Conservation (phyloP, 345 rosid genomes). For the Microthlaspi erraticum region DNA sequence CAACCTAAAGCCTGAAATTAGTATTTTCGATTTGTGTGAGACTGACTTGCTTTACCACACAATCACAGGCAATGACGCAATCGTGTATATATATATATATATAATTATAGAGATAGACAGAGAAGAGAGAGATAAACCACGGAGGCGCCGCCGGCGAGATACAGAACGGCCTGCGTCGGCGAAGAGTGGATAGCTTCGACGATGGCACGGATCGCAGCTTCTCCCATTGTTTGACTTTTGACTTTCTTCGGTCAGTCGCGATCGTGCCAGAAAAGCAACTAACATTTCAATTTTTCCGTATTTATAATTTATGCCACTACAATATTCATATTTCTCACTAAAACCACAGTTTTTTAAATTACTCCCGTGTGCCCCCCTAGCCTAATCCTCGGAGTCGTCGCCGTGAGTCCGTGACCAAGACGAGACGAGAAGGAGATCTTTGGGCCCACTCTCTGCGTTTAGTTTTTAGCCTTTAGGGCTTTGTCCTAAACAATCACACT, state of each 20-base stretch:
- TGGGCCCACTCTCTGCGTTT: constrained; percentile 26
- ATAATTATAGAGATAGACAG: too few species aligned
- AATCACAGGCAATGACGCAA: neutral
- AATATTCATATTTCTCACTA: neutral
- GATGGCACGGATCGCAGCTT: constrained; percentile 58
- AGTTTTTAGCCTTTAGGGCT: constrained; percentile 33
- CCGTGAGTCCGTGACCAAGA: constrained; percentile 32
- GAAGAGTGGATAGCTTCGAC: constrained; percentile 79
- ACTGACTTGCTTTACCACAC: neutral
- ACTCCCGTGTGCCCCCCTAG: neutral
- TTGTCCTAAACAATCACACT: constrained; percentile 30
- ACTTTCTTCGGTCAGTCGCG: neutral
- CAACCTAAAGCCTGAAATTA: constrained; percentile 66
- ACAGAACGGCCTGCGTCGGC: constrained; percentile 73
- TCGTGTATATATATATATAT: neutral
- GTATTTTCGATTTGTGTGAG: neutral
- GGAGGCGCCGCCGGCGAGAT: constrained; percentile 89
- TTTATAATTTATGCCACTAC: neutral
- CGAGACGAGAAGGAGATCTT: neutral
- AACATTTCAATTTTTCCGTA: constrained; percentile 14
- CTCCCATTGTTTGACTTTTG: constrained; percentile 49
- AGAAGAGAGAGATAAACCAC: constrained; percentile 51
- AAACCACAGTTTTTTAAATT: constrained; percentile 9
- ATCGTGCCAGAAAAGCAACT: constrained; percentile 11
- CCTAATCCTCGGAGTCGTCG: constrained; percentile 42